Conservation (phyloP, 2,329 filamentous ascomycete genomes). For the Colletotrichum tropicicola region DNA sequence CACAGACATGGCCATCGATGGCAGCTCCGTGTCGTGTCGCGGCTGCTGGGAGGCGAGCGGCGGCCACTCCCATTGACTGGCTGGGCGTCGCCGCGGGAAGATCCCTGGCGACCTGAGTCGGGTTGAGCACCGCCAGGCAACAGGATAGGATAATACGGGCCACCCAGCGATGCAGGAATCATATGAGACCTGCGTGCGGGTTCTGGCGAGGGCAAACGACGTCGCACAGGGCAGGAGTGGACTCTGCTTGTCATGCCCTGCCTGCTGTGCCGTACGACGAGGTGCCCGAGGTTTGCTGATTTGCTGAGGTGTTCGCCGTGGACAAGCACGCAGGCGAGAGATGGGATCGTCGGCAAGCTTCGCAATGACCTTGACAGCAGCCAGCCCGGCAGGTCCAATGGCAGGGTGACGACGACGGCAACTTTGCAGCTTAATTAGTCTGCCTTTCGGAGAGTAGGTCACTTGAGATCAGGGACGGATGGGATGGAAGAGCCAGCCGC, state of each 20-base stretch:
- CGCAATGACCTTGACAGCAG: background rate
- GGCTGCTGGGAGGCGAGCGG: background rate
- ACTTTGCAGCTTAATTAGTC: background rate
- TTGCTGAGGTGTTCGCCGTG: background rate
- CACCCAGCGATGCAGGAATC: conserved; percentile 13
- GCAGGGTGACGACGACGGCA: conserved; percentile 12
- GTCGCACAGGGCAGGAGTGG: background rate
- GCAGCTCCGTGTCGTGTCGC: too few species aligned
- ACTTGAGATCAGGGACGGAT: background rate
- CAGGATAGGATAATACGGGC: conserved; percentile 1
- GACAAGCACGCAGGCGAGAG: background rate
- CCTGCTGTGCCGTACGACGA: background rate
- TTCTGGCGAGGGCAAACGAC: background rate
- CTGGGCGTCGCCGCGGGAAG: background rate
- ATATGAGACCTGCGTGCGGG: conserved; percentile 13
- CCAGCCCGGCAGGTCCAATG: background rate
- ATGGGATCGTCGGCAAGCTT: conserved; percentile 1
- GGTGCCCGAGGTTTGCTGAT: background rate
- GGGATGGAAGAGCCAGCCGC: conserved; percentile 1
- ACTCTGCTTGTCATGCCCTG: too few species aligned
- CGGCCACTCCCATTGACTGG: background rate
- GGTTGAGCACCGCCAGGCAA: conserved; percentile 9
- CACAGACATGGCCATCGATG: too few species aligned
- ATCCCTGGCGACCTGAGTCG: conserved; percentile 13
- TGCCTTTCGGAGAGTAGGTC: background rate